These are phyloP conservation scores for Apophysomyces variabilis DNA, from an alignment of 371 early-diverging fungal genomes.

Conservation along the genomic window DNA sequence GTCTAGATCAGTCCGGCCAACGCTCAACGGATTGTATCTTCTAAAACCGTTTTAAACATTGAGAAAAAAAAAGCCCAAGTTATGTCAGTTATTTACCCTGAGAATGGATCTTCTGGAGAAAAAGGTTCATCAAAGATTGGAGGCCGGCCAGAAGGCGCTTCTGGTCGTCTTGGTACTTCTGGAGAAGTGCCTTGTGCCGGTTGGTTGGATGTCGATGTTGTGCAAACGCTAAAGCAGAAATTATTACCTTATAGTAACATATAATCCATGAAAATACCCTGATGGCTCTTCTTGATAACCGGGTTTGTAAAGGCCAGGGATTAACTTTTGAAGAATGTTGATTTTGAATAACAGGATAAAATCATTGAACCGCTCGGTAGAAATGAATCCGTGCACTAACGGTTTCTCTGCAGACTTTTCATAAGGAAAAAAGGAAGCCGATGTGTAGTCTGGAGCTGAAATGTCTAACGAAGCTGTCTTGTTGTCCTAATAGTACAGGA, in stretches of 20 bases:
- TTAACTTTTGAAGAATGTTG: slow-evolving; percentile 69
- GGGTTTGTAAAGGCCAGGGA: slow-evolving; percentile 66
- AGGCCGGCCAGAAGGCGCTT: slow-evolving; percentile 19
- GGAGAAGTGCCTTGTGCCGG: slow-evolving; percentile 9
- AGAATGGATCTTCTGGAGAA: slow-evolving; percentile 37
- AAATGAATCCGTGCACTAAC: slow-evolving; percentile 64
- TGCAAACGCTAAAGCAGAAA: background rate
- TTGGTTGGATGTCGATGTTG: background rate
- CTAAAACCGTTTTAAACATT: slow-evolving; percentile 12
- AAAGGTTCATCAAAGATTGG: slow-evolving; percentile 38
- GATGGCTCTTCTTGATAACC: slow-evolving; percentile 38
- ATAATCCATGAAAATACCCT: background rate
- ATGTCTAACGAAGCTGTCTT: slow-evolving; percentile 67
- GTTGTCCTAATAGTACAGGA: slow-evolving; percentile 51
- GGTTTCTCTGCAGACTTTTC: slow-evolving; percentile 42
- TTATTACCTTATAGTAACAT: background rate
- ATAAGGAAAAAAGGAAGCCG: slow-evolving; percentile 62
- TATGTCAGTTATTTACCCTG: slow-evolving; percentile 20
- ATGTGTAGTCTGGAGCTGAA: slow-evolving; percentile 55
- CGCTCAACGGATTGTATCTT: slow-evolving; percentile 48
- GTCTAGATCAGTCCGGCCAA: slow-evolving; percentile 66
- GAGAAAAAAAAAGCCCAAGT: background rate
- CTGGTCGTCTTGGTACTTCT: slow-evolving; percentile 13
- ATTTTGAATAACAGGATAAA: slow-evolving; percentile 62
- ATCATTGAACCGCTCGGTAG: slow-evolving; percentile 62